Evolutionary conservation across 768 basidiomycete species (phyloP).

Genomic region (Dentipellis sp.): DNA sequence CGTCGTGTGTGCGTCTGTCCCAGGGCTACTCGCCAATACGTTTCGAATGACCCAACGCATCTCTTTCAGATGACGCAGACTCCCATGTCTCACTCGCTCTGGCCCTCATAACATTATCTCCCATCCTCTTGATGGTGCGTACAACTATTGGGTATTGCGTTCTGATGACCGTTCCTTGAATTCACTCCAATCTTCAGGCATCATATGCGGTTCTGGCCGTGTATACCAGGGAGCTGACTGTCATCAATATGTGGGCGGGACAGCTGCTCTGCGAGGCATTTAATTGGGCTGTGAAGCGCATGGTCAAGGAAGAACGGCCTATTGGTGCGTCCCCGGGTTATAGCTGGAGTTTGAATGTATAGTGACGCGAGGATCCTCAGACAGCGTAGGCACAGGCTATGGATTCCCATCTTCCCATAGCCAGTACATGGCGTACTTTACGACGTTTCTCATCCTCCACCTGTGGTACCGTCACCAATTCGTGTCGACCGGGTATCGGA

Average conservation of each 20-base stretch:
- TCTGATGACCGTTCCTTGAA: not conserved
- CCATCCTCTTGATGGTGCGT: slow-evolving; percentile 23
- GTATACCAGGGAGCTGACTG: slow-evolving; percentile 69
- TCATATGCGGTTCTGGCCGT: slow-evolving; percentile 71
- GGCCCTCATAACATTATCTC: slow-evolving; percentile 24
- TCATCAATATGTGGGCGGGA: slow-evolving; percentile 79
- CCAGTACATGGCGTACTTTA: slow-evolving; percentile 86
- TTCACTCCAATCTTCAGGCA: slow-evolving; percentile 34
- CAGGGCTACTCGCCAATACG: not conserved
- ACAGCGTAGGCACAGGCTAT: slow-evolving; percentile 58
- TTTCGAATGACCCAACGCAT: not conserved
- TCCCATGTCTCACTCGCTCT: slow-evolving; percentile 19
- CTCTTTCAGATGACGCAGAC: slow-evolving; percentile 19
- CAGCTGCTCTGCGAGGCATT: slow-evolving; percentile 64
- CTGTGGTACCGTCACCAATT: slow-evolving; percentile 63
- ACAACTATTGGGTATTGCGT: not conserved
- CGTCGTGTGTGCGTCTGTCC: slow-evolving; percentile 17
- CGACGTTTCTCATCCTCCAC: slow-evolving; percentile 68
- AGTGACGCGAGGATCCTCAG: slow-evolving; percentile 22
- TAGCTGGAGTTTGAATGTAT: not conserved
- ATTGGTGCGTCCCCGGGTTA: slow-evolving; percentile 31
- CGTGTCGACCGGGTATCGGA: slow-evolving; percentile 35
- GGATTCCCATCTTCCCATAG: slow-evolving; percentile 87
- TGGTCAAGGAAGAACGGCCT: slow-evolving; percentile 63
- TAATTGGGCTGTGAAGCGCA: slow-evolving; percentile 60